Conservation (phyloP, 2,329 filamentous ascomycete species). For the Fonsecaea pedrosoi region DNA sequence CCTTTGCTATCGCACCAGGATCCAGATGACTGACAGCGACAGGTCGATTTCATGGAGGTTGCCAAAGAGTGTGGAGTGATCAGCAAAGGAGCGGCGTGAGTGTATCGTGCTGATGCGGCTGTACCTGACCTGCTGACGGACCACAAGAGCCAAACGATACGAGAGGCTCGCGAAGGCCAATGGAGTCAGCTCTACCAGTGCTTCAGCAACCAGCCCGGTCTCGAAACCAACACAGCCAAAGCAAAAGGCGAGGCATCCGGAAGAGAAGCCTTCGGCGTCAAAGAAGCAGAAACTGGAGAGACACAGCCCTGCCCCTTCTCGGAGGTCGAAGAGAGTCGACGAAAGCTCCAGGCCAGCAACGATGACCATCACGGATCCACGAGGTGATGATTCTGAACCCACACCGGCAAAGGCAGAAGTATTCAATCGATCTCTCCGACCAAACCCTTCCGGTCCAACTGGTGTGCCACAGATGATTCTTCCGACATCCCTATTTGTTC, state of each 20-base stretch:
- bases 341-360: not conserved
- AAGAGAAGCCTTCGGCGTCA: not conserved
- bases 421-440: not conserved
- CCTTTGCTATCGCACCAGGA: not conserved
- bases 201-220: not conserved
- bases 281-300: slow-evolving; percentile 27
- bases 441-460: not conserved
- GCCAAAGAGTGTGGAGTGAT: slow-evolving; percentile 68
- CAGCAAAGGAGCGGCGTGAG: slow-evolving; percentile 73
- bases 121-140: slow-evolving; percentile 15
- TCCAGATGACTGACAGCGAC: slow-evolving; percentile 18
- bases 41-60: slow-evolving; percentile 73
- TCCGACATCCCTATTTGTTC: slow-evolving; percentile 8
- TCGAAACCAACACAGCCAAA: slow-evolving; percentile 12
- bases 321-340: not conserved
- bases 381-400: not conserved
- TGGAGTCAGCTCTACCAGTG: slow-evolving; percentile 49
- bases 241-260: slow-evolving; percentile 15
- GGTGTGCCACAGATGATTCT: not conserved
- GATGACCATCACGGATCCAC: not conserved
- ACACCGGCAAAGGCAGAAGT: slow-evolving; percentile 9
- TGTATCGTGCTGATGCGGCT: not conserved
- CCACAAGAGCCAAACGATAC: slow-evolving; percentile 68
- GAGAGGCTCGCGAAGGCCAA: slow-evolving; percentile 69
- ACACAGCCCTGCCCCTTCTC: not conserved